Evolutionary conservation across 2,329 filamentous ascomycete species (phyloP).

Genomic region (Colletotrichum sp.): DNA sequence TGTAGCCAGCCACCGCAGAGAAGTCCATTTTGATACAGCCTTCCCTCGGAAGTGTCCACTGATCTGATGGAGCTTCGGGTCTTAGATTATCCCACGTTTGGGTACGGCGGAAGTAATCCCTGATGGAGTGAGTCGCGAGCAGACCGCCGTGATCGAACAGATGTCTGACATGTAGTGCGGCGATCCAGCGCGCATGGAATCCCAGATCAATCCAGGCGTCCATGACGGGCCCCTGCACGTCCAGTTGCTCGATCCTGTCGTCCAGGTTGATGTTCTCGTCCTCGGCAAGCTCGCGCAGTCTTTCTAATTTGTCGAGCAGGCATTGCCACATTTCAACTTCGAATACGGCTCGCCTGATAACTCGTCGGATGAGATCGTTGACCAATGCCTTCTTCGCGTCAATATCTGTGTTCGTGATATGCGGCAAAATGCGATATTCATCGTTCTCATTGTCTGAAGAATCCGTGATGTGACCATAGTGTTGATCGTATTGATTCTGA

Average conservation of each 20-base stretch:
- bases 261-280: neutral
- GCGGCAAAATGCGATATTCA: neutral
- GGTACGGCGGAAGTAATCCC: neutral
- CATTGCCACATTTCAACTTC: neutral
- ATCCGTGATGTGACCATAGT: neutral
- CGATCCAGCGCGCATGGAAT: neutral
- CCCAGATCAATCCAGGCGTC: neutral
- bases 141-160: neutral
- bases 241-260: neutral
- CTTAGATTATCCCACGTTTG: neutral
- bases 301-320: neutral
- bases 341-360: neutral
- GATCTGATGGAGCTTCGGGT: neutral
- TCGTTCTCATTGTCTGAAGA: neutral
- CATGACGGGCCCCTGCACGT: neutral
- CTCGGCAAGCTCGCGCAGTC: neutral
- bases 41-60: neutral
- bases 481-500: neutral
- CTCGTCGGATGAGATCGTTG: constrained; percentile 7
- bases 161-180: neutral
- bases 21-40: neutral
- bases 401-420: neutral
- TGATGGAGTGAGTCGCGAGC: neutral
- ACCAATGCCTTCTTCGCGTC: constrained; percentile 5
- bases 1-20: neutral